These are phyloP conservation scores for Aspergillus diversus DNA, from an alignment of 495 filamentous ascomycete genomes.

Conservation along the genomic window DNA sequence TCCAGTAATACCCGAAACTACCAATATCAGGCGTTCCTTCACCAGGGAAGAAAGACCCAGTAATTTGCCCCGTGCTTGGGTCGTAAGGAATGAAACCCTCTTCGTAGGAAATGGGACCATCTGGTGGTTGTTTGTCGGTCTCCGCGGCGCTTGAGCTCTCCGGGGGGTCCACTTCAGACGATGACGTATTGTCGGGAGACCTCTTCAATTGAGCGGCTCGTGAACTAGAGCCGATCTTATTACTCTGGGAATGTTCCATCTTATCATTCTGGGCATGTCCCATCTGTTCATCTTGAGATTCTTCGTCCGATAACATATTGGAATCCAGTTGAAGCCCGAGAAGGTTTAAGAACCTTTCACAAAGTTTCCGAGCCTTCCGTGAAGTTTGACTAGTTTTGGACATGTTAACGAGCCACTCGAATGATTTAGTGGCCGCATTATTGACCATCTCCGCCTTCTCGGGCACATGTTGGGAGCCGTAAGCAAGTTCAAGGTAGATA, in stretches of 20 bases:
- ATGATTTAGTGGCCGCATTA: conserved; percentile 56
- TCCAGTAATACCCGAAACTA: conserved; percentile 25
- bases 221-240: not conserved
- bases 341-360: conserved; percentile 46
- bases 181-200: conserved; percentile 23
- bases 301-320: conserved; percentile 22
- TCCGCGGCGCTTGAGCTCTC: not conserved
- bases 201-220: conserved; percentile 6
- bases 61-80: conserved; percentile 44
- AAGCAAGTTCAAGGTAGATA: conserved; percentile 61
- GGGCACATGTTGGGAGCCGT: conserved; percentile 57
- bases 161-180: conserved; percentile 29
- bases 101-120: conserved; percentile 32
- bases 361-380: conserved; percentile 55
- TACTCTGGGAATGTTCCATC: not conserved
- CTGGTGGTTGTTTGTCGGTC: conserved; percentile 26
- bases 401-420: conserved; percentile 56
- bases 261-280: not conserved
- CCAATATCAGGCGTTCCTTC: conserved; percentile 32
- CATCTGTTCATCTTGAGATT: not conserved
- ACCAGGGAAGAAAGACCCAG: conserved; percentile 45
- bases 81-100: conserved; percentile 45
- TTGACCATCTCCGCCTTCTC: conserved; percentile 53
- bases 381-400: conserved; percentile 50
- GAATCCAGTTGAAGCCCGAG: conserved; percentile 17